Evolutionary conservation across 1,284 basidiomycete species (phyloP).

Genomic region (Neolentinus lepideus): DNA sequence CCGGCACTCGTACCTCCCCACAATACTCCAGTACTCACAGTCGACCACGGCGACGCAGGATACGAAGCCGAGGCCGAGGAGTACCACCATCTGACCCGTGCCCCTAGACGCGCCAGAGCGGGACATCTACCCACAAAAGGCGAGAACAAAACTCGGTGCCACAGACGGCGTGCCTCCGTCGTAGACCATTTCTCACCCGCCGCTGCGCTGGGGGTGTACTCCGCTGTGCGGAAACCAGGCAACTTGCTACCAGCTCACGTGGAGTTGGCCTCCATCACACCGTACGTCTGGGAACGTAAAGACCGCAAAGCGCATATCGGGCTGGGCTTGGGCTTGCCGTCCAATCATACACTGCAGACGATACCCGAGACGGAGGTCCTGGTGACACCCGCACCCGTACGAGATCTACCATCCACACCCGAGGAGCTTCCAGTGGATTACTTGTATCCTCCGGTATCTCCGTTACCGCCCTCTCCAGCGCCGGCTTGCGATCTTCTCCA

Average conservation of each 20-base stretch:
- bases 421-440: neutral
- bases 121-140: neutral
- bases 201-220: neutral
- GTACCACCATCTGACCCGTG: neutral
- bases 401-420: neutral
- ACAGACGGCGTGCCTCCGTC: neutral
- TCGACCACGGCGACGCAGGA: neutral
- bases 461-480: no score
- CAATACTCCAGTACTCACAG: neutral
- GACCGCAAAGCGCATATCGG: neutral
- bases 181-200: neutral
- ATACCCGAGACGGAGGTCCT: neutral
- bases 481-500: neutral
- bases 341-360: neutral
- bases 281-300: neutral
- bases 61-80: constrained; percentile 1
- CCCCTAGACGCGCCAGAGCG: neutral
- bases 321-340: neutral
- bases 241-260: neutral
- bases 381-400: neutral
- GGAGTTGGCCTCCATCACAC: neutral
- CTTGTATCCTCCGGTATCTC: neutral
- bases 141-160: neutral
- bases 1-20: neutral
- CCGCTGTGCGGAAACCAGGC: neutral